Conservation (phyloP, 331 rosid species). For the Rhamnella rubrinervis region DNA sequence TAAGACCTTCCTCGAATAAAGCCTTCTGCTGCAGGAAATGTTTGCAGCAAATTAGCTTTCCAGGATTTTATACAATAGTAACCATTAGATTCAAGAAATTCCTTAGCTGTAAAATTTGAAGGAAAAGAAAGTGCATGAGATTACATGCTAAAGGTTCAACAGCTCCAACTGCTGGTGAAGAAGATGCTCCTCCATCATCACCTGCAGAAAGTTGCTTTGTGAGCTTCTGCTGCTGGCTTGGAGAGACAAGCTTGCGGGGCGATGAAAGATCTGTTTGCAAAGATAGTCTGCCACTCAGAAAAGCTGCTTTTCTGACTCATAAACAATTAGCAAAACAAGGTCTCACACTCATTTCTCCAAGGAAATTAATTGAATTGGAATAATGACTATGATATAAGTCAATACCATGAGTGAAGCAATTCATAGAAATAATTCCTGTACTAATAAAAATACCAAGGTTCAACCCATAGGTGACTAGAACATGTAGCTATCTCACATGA, state of each 20-base stretch:
- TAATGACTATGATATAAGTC: not conserved
- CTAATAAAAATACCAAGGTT: slow-evolving; percentile 10
- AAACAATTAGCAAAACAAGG: slow-evolving; percentile 13
- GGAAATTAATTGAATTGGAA: not conserved
- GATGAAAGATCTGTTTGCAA: slow-evolving; percentile 56
- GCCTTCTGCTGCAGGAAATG: slow-evolving; percentile 97
- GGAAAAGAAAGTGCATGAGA: slow-evolving; percentile 36
- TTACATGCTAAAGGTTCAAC: slow-evolving; percentile 72
- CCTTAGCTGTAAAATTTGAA: slow-evolving; percentile 5
- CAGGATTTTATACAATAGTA: slow-evolving; percentile 12
- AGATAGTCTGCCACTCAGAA: slow-evolving; percentile 30
- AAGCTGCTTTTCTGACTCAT: slow-evolving; percentile 25
- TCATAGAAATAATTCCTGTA: not conserved
- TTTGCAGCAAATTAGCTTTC: slow-evolving; percentile 48
- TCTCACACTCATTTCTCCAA: not conserved
- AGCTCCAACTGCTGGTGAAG: slow-evolving; percentile 57
- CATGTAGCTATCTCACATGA: slow-evolving; percentile 11
- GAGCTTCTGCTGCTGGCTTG: slow-evolving; percentile 52
- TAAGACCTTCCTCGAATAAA: slow-evolving; percentile 93
- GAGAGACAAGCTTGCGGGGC: slow-evolving; percentile 56
- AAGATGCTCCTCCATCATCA: slow-evolving; percentile 62
- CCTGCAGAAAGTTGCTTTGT: slow-evolving; percentile 50
- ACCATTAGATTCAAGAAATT: slow-evolving; percentile 4
- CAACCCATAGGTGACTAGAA: slow-evolving; percentile 1
- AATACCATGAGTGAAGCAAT: not conserved